phyloP scores from a whole-genome alignment of 2,329 filamentous ascomycete species.

The Aspergillus nomiae region DNA sequence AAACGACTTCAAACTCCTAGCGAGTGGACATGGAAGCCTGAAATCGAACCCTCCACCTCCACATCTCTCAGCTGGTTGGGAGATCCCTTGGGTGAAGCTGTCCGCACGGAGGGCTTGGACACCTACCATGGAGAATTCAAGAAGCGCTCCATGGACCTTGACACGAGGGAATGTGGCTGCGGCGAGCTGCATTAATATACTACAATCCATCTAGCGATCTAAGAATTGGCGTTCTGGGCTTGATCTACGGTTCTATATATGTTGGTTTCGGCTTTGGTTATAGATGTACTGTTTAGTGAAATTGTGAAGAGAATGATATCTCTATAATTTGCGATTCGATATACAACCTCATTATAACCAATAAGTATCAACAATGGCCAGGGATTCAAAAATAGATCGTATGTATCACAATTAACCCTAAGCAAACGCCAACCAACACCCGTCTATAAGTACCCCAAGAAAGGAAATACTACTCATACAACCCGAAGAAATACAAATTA shows the following conservation, averaged over 20 bases:
- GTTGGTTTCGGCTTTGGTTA: background rate
- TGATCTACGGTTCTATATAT: background rate
- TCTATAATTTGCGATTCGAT: background rate
- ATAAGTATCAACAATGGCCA: background rate
- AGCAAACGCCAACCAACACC: background rate
- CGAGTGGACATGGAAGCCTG: conserved; percentile 19
- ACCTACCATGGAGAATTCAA: conserved; percentile 49
- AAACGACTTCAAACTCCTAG: conserved; percentile 61
- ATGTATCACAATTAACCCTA: background rate
- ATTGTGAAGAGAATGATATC: background rate
- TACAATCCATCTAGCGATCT: background rate
- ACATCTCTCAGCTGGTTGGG: conserved; percentile 43
- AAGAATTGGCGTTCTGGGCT: background rate
- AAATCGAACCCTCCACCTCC: conserved; percentile 1
- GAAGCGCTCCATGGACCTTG: conserved; percentile 27
- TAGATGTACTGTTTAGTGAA: background rate
- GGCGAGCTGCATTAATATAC: conserved; percentile 25
- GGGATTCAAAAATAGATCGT: background rate
- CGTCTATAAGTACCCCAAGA: too few species aligned
- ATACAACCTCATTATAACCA: background rate
- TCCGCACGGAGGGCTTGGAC: conserved; percentile 43
- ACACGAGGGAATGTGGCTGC: conserved; percentile 26
- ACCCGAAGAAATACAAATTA: too few species aligned
- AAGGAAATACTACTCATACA: too few species aligned
- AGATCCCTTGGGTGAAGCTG: conserved; percentile 37